Conservation (phyloP, 73 alveolate genomes). For the Durusdinium trenchii region DNA sequence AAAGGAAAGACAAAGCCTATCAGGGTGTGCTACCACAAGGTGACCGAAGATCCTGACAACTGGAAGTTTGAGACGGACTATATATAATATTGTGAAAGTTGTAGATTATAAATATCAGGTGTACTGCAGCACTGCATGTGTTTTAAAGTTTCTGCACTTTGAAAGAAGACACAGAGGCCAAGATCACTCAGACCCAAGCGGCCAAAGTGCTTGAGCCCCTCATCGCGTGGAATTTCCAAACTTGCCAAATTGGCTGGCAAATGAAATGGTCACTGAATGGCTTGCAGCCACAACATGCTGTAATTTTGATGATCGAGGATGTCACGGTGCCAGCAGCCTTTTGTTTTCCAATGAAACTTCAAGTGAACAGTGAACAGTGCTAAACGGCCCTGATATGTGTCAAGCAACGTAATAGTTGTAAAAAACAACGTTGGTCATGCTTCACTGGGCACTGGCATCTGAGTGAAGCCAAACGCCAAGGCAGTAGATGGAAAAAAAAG, state of each 20-base stretch:
- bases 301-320: not conserved
- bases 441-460: too few relatives aligned
- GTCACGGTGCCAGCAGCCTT: not conserved
- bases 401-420: too few relatives aligned
- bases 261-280: not conserved
- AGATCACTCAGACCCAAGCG: not conserved
- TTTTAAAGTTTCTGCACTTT: not conserved
- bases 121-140: not conserved
- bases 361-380: too few relatives aligned
- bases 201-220: not conserved
- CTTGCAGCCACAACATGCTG: not conserved
- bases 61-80: not conserved
- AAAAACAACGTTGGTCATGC: too few relatives aligned
- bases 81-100: not conserved
- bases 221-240: not conserved
- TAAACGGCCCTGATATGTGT: too few relatives aligned
- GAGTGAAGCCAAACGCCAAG: too few relatives aligned
- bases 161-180: not conserved
- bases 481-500: too few relatives aligned
- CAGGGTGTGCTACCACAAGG: slow-evolving; percentile 13
- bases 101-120: not conserved
- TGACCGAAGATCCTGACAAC: not conserved
- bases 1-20: not conserved
- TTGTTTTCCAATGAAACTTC: too few relatives aligned
- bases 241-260: not conserved